phyloP scores from a whole-genome alignment of 176 grass and related monocot genomes.

The Aegilops speltoides region DNA sequence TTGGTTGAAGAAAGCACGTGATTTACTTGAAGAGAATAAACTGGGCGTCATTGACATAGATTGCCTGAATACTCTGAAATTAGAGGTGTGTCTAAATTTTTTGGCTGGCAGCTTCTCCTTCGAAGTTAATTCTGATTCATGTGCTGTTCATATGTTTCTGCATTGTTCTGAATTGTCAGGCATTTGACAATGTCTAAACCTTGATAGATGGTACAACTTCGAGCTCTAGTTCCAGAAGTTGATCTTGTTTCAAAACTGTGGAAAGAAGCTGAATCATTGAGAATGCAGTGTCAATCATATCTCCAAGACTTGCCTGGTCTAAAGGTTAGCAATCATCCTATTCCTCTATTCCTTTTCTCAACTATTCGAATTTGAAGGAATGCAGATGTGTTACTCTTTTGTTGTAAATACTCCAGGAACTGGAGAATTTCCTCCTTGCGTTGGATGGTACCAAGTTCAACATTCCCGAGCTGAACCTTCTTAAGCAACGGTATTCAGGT shows the following conservation, averaged over 20 bases:
- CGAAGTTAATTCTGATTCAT: conserved; percentile 27
- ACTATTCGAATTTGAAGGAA: conserved; percentile 3
- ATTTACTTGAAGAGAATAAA: conserved; percentile 55
- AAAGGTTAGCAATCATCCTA: conserved; percentile 48
- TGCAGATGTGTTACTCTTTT: conserved; percentile 16
- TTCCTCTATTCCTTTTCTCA: not conserved
- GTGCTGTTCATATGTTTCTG: conserved; percentile 34
- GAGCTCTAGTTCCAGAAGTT: conserved; percentile 58
- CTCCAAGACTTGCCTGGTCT: conserved; percentile 50
- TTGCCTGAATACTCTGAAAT: conserved; percentile 63
- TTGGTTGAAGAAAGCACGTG: conserved; percentile 60
- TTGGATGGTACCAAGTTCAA: conserved; percentile 54
- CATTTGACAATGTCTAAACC: conserved; percentile 32
- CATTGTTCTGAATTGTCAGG: not conserved
- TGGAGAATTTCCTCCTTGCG: conserved; percentile 62
- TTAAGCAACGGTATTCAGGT: conserved; percentile 54
- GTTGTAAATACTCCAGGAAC: conserved; percentile 56
- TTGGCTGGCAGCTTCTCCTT: conserved; percentile 20
- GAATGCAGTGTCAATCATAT: conserved; percentile 62
- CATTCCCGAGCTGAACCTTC: conserved; percentile 74
- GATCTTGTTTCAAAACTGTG: conserved; percentile 65
- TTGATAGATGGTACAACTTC: conserved; percentile 68
- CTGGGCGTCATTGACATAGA: conserved; percentile 46
- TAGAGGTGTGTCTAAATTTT: conserved; percentile 52
- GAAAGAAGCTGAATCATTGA: conserved; percentile 79